A percentile compares a stretch with the other conserved stretches of the same genome.
Evolutionary conservation across 1,139 yeast species (phyloP).

Genomic region (Sugiyamaella sp.): DNA sequence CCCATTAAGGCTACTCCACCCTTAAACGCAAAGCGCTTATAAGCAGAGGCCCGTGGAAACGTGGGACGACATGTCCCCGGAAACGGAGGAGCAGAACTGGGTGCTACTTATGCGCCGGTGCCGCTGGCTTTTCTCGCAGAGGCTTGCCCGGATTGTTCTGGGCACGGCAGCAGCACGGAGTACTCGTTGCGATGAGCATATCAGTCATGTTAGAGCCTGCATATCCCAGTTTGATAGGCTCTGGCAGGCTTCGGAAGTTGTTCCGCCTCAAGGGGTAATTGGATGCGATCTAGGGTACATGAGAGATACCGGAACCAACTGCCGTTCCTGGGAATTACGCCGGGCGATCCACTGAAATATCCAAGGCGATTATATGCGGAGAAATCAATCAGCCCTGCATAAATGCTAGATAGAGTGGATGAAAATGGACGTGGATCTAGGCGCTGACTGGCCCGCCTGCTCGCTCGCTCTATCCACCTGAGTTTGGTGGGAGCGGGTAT

Average conservation of each 20-base stretch:
- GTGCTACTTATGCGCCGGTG: slow-evolving; percentile 5
- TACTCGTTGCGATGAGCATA: slow-evolving; percentile 10
- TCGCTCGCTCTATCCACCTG: not conserved
- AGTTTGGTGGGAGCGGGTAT: not conserved
- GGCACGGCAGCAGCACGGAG: too few species aligned
- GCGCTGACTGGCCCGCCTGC: not conserved
- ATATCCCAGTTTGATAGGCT: not conserved
- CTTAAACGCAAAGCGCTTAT: slow-evolving; percentile 13
- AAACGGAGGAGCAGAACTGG: not conserved
- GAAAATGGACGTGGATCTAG: slow-evolving; percentile 5
- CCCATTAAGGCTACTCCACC: slow-evolving; percentile 12
- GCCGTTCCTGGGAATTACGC: not conserved
- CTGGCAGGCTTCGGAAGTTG: not conserved
- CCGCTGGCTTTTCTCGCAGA: slow-evolving; percentile 13
- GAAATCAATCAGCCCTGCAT: slow-evolving; percentile 9
- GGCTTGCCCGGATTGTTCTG: slow-evolving; percentile 12
- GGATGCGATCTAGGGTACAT: slow-evolving; percentile 2
- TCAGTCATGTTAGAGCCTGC: not conserved
- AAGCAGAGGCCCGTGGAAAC: not conserved
- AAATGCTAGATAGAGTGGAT: slow-evolving; percentile 2
- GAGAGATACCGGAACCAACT: slow-evolving; percentile 11
- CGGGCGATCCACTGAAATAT: not conserved
- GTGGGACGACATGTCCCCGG: slow-evolving; percentile 1
- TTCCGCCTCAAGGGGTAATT: not conserved
- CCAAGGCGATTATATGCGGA: slow-evolving; percentile 1